Percentiles rank a stretch among this genome's conserved stretches.
phyloP scores from a whole-genome alignment of 2,329 filamentous ascomycete species.

The Aspergillus hortae region DNA sequence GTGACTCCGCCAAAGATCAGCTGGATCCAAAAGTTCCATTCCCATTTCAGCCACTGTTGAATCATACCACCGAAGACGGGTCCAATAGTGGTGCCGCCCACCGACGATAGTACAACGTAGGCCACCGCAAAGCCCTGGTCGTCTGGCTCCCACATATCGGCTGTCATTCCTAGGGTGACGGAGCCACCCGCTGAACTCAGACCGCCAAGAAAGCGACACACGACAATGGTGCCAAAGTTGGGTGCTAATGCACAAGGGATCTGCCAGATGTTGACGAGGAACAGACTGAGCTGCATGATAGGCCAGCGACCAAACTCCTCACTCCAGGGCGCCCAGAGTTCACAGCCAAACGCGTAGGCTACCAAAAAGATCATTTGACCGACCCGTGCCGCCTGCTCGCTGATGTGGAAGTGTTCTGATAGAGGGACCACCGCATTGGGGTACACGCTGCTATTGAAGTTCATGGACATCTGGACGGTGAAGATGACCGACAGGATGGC shows the following conservation, averaged over 20 bases:
- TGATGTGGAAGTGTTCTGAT: constrained; percentile 63
- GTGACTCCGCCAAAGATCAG: constrained; percentile 54
- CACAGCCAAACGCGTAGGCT: constrained; percentile 78
- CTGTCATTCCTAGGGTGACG: constrained; percentile 71
- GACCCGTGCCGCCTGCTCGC: constrained; percentile 63
- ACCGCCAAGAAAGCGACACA: constrained; percentile 65
- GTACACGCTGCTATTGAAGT: constrained; percentile 73
- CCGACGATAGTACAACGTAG: constrained; percentile 73
- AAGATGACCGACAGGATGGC: constrained; percentile 68
- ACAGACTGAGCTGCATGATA: constrained; percentile 67
- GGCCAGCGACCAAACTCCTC: constrained; percentile 80
- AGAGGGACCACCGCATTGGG: constrained; percentile 67
- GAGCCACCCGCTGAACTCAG: constrained; percentile 69
- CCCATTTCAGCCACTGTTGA: constrained; percentile 50
- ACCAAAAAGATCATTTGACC: constrained; percentile 76
- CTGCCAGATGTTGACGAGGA: constrained; percentile 75
- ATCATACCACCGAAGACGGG: constrained; percentile 54
- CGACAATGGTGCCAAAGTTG: constrained; percentile 67
- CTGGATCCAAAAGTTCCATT: constrained; percentile 65
- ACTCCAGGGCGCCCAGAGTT: constrained; percentile 82
- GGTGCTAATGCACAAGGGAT: constrained; percentile 68
- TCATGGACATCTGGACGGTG: constrained; percentile 71
- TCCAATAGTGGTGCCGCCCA: constrained; percentile 66
- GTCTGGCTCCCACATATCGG: constrained; percentile 69
- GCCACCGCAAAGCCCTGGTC: constrained; percentile 71